Evolutionary conservation across 441 rosid species (phyloP).

Genomic region (Biscutella laevigata): DNA sequence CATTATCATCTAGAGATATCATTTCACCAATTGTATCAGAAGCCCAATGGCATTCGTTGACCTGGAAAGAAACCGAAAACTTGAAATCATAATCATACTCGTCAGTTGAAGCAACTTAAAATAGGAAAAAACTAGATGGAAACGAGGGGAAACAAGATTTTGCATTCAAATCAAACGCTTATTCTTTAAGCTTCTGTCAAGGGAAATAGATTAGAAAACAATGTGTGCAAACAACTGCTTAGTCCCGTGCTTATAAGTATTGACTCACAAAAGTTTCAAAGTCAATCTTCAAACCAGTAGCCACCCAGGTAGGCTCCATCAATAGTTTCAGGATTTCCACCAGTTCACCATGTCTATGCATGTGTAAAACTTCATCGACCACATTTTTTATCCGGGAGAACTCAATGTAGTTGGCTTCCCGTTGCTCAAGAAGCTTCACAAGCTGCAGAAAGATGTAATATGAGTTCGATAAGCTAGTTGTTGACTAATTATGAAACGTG

Average conservation of each 20-base stretch:
- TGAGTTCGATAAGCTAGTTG: conserved; percentile 18
- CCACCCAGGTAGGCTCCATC: conserved; percentile 92
- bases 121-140: neutral
- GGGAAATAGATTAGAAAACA: neutral
- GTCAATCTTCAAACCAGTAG: conserved; percentile 88
- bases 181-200: neutral
- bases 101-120: neutral
- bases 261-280: conserved; percentile 58
- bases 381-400: conserved; percentile 83
- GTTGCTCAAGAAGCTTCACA: conserved; percentile 86
- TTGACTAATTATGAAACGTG: neutral
- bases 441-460: conserved; percentile 48
- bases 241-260: neutral
- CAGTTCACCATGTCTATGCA: conserved; percentile 59
- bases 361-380: conserved; percentile 69
- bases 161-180: neutral
- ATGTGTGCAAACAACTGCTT: neutral
- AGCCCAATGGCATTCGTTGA: conserved; percentile 63
- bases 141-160: too few species aligned
- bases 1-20: conserved; percentile 57
- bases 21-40: conserved; percentile 59
- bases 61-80: conserved; percentile 34
- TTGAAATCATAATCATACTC: neutral
- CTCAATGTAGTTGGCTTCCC: conserved; percentile 92
- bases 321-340: conserved; percentile 57